Conservation (phyloP, 371 early-diverging fungal species). For the Dichotomocladium elegans region DNA sequence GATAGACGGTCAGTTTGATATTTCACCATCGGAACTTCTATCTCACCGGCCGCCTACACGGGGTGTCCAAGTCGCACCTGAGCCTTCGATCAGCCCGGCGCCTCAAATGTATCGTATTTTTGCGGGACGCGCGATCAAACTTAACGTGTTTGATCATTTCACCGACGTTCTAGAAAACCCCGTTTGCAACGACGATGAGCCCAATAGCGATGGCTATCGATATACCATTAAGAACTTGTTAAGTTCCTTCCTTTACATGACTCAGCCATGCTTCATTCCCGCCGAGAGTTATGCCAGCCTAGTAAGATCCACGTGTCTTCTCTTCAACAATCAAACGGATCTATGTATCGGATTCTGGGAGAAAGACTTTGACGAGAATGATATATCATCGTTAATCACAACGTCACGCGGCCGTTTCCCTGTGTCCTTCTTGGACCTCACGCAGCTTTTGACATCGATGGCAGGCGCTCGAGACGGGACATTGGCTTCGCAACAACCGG, state of each 20-base stretch:
- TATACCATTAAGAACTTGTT: conserved; percentile 16
- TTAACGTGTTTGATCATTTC: conserved; percentile 25
- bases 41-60: conserved; percentile 14
- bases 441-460: conserved; percentile 23
- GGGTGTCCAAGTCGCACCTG: neutral
- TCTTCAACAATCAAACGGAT: conserved; percentile 25
- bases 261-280: conserved; percentile 23
- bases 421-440: conserved; percentile 20
- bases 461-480: conserved; percentile 4
- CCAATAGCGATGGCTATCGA: conserved; percentile 26
- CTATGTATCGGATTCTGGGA: conserved; percentile 32
- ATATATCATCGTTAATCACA: conserved; percentile 15
- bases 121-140: conserved; percentile 29
- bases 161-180: conserved; percentile 13
- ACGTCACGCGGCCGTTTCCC: conserved; percentile 33
- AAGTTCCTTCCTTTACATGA: conserved; percentile 25
- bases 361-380: conserved; percentile 11
- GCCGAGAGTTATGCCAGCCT: conserved; percentile 24
- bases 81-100: conserved; percentile 18
- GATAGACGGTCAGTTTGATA: conserved; percentile 3
- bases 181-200: conserved; percentile 27
- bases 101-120: conserved; percentile 19
- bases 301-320: conserved; percentile 10
- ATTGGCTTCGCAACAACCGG: conserved; percentile 8
- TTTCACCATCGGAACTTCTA: conserved; percentile 6